Evolutionary conservation across 2,329 filamentous ascomycete genomes (phyloP).

Genomic region (Colletotrichum euphorbiae): DNA sequence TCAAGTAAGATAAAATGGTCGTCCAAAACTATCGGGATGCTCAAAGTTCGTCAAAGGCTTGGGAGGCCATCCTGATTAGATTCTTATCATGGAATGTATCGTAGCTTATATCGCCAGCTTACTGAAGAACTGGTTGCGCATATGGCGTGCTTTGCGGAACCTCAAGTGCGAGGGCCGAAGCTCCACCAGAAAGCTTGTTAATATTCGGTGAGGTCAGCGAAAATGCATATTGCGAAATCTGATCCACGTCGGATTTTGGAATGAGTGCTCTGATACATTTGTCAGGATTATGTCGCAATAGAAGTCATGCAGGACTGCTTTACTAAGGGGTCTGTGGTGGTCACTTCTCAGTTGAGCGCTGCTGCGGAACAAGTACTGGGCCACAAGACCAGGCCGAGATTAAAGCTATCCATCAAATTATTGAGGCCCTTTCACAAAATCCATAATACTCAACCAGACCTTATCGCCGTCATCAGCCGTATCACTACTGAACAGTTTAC

Average conservation of each 20-base stretch:
- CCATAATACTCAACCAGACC: background rate
- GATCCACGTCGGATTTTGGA: no score
- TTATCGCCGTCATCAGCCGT: background rate
- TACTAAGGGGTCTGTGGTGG: no score
- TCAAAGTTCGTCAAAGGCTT: no score
- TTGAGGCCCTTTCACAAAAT: no score
- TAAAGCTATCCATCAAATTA: no score
- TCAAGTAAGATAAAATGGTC: no score
- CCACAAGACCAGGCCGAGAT: background rate
- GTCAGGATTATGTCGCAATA: background rate
- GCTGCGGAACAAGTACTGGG: background rate
- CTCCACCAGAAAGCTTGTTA: background rate
- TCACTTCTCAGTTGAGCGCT: no score
- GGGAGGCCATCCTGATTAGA: no score
- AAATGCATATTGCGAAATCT: background rate
- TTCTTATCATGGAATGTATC: no score
- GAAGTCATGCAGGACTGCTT: no score
- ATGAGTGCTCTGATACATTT: no score
- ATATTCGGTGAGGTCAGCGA: background rate
- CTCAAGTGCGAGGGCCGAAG: background rate
- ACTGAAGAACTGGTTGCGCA: constrained; percentile 12
- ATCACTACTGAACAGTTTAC: background rate
- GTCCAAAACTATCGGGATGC: no score
- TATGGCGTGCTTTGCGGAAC: constrained; percentile 12
- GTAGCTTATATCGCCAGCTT: background rate